These are phyloP conservation scores for Stygiomarasmius scandens DNA, from an alignment of 1,284 basidiomycete species.

Conservation along the genomic window DNA sequence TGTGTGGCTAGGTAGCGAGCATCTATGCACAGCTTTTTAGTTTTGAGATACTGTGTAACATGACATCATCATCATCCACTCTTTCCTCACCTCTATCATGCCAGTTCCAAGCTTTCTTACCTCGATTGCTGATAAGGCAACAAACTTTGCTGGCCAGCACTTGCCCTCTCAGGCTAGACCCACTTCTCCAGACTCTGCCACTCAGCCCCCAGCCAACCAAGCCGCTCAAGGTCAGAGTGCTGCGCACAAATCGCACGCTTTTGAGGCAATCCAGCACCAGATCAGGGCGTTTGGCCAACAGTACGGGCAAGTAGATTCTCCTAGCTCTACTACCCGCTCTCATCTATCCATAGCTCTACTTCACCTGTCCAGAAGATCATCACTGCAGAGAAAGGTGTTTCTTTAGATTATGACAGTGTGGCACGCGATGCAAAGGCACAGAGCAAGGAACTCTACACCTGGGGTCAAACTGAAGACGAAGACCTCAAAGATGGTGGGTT, in stretches of 20 bases:
- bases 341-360: conserved; percentile 44
- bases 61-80: background rate
- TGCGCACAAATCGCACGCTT: conserved; percentile 47
- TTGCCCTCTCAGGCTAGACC: conserved; percentile 42
- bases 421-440: conserved; percentile 66
- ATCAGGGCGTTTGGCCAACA: conserved; percentile 73
- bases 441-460: conserved; percentile 80
- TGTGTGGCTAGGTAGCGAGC: conserved; percentile 11
- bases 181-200: conserved; percentile 35
- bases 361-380: conserved; percentile 73
- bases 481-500: conserved; percentile 75
- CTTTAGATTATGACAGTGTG: conserved; percentile 68
- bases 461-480: conserved; percentile 70
- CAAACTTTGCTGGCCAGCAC: conserved; percentile 61
- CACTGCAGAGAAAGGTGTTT: conserved; percentile 73
- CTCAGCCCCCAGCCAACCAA: conserved; percentile 43
- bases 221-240: conserved; percentile 37
- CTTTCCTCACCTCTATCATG: conserved; percentile 42
- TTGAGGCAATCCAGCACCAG: conserved; percentile 71
- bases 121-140: conserved; percentile 73
- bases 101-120: conserved; percentile 61
- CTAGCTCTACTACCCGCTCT: conserved; percentile 4
- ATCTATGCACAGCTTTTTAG: background rate
- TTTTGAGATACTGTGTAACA: background rate
- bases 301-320: conserved; percentile 56